Evolutionary conservation across 441 rosid species (phyloP), one percentile per base, ranked within the genome.

Genomic region (Populus hybrid): DNA sequence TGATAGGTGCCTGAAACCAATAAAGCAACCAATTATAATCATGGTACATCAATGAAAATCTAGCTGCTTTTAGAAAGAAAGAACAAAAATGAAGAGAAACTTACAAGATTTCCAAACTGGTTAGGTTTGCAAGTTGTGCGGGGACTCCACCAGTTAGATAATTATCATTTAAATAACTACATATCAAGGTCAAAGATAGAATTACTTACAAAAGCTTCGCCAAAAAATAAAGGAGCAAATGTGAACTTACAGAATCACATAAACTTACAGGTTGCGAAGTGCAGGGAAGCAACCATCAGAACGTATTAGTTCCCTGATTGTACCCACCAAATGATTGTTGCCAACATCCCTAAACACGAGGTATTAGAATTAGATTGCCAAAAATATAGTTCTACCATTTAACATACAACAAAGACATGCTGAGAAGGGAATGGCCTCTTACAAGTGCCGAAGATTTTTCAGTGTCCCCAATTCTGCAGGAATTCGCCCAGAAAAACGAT

Each of bases 101-200:
- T 92, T 88, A 93, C 99, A 95, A 73, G 79, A 95, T 92, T 86
- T 95, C 99, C 88, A 95, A 82, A 81, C 90, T 90, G 80, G 93
- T 92, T 80, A 95, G 83, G 85, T 93, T 95, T 61, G 99, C 91
- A 23, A 95, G 92, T 83, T 95, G 98, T 46, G 98, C 90, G 34
- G 99, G 98, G 80, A 95, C 88, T 42, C 98, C 98, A 79, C 99
- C 98, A 67, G 94, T 95, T 78, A 95, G 86, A 79, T 94, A 92
- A 82, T 95, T 95, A 78, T 94, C 94, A 78, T 94, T 92, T 86
- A 95, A 82, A 78, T 94, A 95, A 76, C 97, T 94, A 80, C 78
- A 87, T 11, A 9, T 6, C 23, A 72, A 42, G 69, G 12, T 32
- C 10, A 59, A 2, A 70, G 30, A 36, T 12, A 10, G 30, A 50